Base-by-base conservation (phyloP, 345 rosid genomes). In the Camelina hispida region DNA sequence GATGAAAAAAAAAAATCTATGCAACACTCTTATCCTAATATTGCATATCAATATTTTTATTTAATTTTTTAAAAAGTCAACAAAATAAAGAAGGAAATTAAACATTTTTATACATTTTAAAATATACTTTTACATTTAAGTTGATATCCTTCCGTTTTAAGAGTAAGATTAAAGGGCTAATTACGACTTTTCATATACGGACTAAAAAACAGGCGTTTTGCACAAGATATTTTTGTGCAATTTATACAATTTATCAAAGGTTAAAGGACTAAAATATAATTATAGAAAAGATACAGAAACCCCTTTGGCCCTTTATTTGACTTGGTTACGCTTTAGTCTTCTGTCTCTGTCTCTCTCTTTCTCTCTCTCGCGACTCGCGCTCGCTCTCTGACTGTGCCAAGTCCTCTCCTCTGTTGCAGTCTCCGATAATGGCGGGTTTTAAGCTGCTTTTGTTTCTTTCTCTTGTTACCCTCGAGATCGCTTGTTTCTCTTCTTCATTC, bases 371-470 rank as follows among this genome's bases (percentile, higher is more conserved):
- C 57, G 47, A 43, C 51, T 46, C 51, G 51, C 51, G 16, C 50
- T 46, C 9, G n/a, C 18, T 47, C 10, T 2, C 18, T 17, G 4
- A 55, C 71, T 65, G 65, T 65, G 65, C 72, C 0, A n/a, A 68
- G 48, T 30, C 48, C 73, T 65, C 60, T 65, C 60, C 72, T 71
- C 65, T 78, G 78, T 44, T 72, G 69, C 73, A 67, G 78, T 78
- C 81, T 78, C 81, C 78, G 46, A 77, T 71, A 65, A 78, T 78
- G 81, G 78, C 69, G 78, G 20, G 53, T 67, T 66, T 72, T 51
- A 78, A 60, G 73, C 22, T 11, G 61, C 73, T 60, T 66, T 59
- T 78, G 15, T 60, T 78, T 72, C 44, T 78, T 47, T 17, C 60
- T 13, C 77, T 78, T 43, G 51, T 72, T 60, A 60, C 69, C 34